These are phyloP conservation scores for Backusella macrospora DNA, from an alignment of 192 early-diverging fungal genomes.

Conservation along the genomic window DNA sequence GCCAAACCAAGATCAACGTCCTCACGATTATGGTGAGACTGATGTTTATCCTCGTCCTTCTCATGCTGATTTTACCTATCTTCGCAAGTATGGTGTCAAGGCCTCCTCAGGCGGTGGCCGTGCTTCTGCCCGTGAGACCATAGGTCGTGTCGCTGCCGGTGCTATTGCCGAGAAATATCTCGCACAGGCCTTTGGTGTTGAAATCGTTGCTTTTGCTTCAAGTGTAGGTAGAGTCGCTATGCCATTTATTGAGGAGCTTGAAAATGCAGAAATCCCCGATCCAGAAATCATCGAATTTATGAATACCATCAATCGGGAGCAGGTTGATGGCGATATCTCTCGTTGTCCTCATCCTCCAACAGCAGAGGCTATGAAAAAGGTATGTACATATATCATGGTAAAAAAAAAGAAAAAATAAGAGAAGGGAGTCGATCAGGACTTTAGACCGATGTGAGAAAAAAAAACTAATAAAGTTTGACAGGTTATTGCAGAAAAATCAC, in stretches of 20 bases:
- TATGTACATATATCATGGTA: too few relatives aligned
- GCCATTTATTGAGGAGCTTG: slow-evolving; percentile 57
- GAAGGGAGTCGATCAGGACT: neutral
- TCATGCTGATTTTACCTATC: slow-evolving; percentile 96
- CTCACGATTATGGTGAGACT: slow-evolving; percentile 94
- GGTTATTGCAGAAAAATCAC: slow-evolving; percentile 73
- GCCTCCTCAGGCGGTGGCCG: slow-evolving; percentile 93
- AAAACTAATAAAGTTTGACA: slow-evolving; percentile 6
- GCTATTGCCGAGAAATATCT: slow-evolving; percentile 98
- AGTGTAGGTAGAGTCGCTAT: slow-evolving; percentile 85
- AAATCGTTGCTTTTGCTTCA: slow-evolving; percentile 93
- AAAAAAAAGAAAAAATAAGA: neutral
- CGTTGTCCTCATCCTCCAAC: slow-evolving; percentile 82
- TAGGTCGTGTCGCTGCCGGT: slow-evolving; percentile 94
- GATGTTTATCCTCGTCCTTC: slow-evolving; percentile 94
- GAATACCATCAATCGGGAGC: slow-evolving; percentile 65
- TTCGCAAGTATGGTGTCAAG: slow-evolving; percentile 96
- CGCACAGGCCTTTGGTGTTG: slow-evolving; percentile 70
- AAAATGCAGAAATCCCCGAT: slow-evolving; percentile 44
- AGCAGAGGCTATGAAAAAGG: slow-evolving; percentile 80
- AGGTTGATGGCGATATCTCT: slow-evolving; percentile 83
- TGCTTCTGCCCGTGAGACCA: slow-evolving; percentile 93
- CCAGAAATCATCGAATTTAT: slow-evolving; percentile 67
- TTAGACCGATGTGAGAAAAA: slow-evolving; percentile 1
- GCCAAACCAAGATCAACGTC: slow-evolving; percentile 93